These are phyloP conservation scores for Glycyrrhiza uralensis DNA, from an alignment of 306 rosid species.

Conservation along the genomic window DNA sequence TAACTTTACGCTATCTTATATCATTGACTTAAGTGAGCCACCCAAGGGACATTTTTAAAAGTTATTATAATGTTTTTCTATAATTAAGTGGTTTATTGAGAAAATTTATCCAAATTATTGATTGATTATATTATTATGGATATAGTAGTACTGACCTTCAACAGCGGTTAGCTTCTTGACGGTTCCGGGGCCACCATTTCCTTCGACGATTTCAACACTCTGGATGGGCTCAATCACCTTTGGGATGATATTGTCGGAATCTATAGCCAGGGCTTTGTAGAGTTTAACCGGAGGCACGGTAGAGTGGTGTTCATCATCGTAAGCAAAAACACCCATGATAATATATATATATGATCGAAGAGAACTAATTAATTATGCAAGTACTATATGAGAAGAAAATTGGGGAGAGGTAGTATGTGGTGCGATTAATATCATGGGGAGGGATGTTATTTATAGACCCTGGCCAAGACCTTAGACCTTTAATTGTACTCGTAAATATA, in stretches of 20 bases:
- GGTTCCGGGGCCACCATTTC: constrained; percentile 46
- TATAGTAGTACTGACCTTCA: neutral
- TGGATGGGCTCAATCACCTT: constrained; percentile 1
- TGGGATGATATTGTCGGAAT: constrained; percentile 29
- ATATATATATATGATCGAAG: neutral
- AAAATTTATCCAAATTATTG: too few relatives aligned
- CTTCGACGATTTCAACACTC: constrained; percentile 33
- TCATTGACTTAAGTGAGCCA: too few relatives aligned
- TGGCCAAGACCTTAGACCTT: too few relatives aligned
- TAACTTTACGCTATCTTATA: too few relatives aligned
- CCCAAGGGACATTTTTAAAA: too few relatives aligned
- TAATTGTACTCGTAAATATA: too few relatives aligned
- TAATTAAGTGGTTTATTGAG: too few relatives aligned
- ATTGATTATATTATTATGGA: too few relatives aligned
- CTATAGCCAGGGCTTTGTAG: constrained; percentile 29
- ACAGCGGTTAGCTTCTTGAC: constrained; percentile 25
- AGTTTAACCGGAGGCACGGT: constrained; percentile 25
- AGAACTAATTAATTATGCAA: neutral
- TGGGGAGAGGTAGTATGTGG: neutral
- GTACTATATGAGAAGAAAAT: too few relatives aligned
- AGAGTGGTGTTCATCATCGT: constrained; percentile 9
- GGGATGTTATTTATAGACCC: constrained; percentile 6
- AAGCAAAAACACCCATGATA: constrained; percentile 42
- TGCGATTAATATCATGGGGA: neutral
- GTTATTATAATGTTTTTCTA: too few relatives aligned